Base-by-base conservation (phyloP, 805 yeast genomes). In the Lipomyces spencermartinsiae region DNA sequence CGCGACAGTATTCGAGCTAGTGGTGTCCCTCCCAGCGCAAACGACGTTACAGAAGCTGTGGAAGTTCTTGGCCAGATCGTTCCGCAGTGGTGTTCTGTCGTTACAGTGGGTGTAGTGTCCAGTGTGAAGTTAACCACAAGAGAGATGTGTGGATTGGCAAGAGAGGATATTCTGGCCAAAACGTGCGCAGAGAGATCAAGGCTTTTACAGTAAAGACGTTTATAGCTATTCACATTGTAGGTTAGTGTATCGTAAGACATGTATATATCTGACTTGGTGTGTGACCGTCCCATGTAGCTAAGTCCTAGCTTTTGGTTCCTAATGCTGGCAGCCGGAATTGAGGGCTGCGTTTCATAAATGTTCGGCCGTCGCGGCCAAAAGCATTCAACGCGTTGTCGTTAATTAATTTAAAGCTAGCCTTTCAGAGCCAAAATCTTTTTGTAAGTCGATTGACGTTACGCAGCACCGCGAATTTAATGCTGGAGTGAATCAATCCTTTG, bases 61-160 rank as follows among this genome's bases (percentile, higher is more conserved):
- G 49, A 35, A 16, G 34, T 57, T 10, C 37, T 31, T 16, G 49
- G 60, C n/a, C 35, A 57, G 56, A 31, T 57, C n/a, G n/a, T 29
- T 16, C 60, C 60, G 5, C n/a, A 57, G 25, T 57, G 60, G 60
- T 57, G 60, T 12, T 16, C 16, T 25, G 16, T 57, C n/a, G 56
- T 16, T 12, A 53, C 31, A 25, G 56, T 53, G 34, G 34, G 33
- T 25, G 34, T 16, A 25, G 56, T 53, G n/a, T 25, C 34, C 12
- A 12, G 25, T 25, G 34, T 53, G 16, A 53, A 12, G 19, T 25
- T 53, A 31, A 25, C 34, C 9, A 34, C 29, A 53, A 53, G 29
- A 31, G 14, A 25, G 34, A 34, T 31, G 6, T 53, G 56, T 53
- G 56, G 56, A 25, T 14, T 53, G 16, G n/a, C 31, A 6, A 53